Percentiles rank a stretch among this genome's conserved stretches.
These are phyloP conservation scores for Cercospora zeina DNA, from an alignment of 2,329 filamentous ascomycete genomes.

Conservation along the genomic window DNA sequence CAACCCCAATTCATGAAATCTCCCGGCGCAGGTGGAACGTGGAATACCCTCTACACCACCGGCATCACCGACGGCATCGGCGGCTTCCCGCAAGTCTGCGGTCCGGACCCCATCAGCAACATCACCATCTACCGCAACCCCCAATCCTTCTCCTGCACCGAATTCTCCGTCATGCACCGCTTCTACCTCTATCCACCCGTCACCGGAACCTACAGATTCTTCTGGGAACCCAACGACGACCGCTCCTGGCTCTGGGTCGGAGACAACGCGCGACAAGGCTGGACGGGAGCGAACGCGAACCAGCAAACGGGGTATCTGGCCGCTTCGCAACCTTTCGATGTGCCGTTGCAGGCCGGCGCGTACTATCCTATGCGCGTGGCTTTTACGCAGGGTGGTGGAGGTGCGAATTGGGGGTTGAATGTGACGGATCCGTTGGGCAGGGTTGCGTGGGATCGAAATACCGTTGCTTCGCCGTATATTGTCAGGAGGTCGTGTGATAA, in stretches of 20 bases:
- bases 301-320: background rate
- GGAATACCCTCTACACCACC: conserved; percentile 18
- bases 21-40: conserved; percentile 14
- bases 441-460: conserved; percentile 14
- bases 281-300: conserved; percentile 19
- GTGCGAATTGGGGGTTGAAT: conserved; percentile 13
- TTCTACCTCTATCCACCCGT: conserved; percentile 21
- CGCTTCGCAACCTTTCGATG: background rate
- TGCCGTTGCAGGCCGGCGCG: background rate
- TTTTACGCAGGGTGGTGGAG: conserved; percentile 16
- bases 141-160: conserved; percentile 11
- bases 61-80: conserved; percentile 6
- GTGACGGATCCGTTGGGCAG: conserved; percentile 16
- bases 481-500: conserved; percentile 21
- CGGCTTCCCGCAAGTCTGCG: conserved; percentile 11
- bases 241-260: conserved; percentile 18
- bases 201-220: conserved; percentile 15
- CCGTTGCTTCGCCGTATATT: conserved; percentile 17
- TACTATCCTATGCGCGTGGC: conserved; percentile 20
- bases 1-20: conserved; percentile 22
- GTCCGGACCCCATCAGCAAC: conserved; percentile 1
- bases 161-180: conserved; percentile 22
- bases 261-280: conserved; percentile 13
- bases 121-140: conserved; percentile 10
- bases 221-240: conserved; percentile 16